Base-by-base conservation (phyloP, 2,329 filamentous ascomycete species). In the Aspergillus alliaceus region DNA sequence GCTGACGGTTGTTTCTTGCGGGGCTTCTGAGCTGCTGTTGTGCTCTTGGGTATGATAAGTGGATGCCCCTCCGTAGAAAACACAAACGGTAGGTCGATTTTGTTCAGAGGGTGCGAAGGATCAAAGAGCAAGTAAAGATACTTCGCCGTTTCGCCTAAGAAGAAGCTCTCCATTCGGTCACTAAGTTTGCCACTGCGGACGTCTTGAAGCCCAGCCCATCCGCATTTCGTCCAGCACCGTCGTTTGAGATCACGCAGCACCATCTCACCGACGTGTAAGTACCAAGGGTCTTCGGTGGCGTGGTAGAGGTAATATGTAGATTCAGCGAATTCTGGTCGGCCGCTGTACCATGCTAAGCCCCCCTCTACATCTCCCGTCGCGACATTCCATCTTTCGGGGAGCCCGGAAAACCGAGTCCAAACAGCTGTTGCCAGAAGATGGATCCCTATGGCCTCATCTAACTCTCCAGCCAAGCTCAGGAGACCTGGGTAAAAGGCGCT, bases 121-220 rank as follows among this genome's bases (percentile, higher is more conserved):
- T 96, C 90, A 72, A 96, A 98, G 2, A 98, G 84, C 54, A 99
- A 79, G 72, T 96, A 98, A 61, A 99, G 80, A 73, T 99, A 99
- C 75, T 98, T 97, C 44, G 91, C 88, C 1, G 95, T 99, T 75
- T 99, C 95, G 14, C 95, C 93, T 1, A 99, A 82, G 69, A 98
- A 98, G 81, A 98, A 99, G 72, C 93, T 98, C 75, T 99, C 95
- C 95, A 98, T 98, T 32, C 95, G 89, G 72, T 99, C 93, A 65
- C 86, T 90, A 74, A 91, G 86, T 75, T 97, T 91, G 3, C 93
- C 93, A 5, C 85, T 90, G 32, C 88, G 80, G 8, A 93, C 90
- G 71, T 93, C 88, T 67, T 92, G 88, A 34, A 98, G 81, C 0
- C 93, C 93, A 14, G 93, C 90, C 92, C 93, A 98, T 39, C 95